Evolutionary conservation across 2,329 filamentous ascomycete species (phyloP), one percentile per base, ranked within the genome.

Genomic region (Alternaria ethzedia): DNA sequence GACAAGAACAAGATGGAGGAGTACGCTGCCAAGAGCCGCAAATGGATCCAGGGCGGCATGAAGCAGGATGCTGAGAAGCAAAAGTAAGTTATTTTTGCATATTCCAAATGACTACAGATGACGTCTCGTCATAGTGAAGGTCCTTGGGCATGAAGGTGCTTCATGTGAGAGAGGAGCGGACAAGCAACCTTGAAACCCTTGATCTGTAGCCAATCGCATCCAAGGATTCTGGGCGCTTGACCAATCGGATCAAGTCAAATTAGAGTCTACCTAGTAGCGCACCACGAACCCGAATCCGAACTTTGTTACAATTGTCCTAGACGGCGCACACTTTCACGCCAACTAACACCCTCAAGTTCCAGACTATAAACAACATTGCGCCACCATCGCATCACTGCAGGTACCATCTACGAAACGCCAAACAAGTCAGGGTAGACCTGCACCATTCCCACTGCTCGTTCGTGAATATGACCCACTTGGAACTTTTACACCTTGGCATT

Each of bases 21-120:
- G 69, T 76, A 84, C 69, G 89, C 77, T 6, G 84, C 80, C 28
- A 77, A 83, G 58, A 73, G 81, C n/a, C 83, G 83, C 60, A 79
- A 79, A 15, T 94, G 91, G 91, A 85, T 95, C 20, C 86, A 91
- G 79, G 75, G 83, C 47, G 86, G 89, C 2, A 93, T 92, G 90
- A 87, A 90, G 80, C 83, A 85, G 0, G 90, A 92, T 79, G 75
- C 75, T 8, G 69, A 73, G 60, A 78, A 77, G 63, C 63, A 67
- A 41, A 78, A 75, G 72, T 78, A 70, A 77, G 72, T 70, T 55
- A 21, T 21, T 52, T 52, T 41, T 41, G 30, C 49, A 30, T 28
- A 28, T 43, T 28, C 45, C 30, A 47, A 57, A 49, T 28, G 49
- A 21, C 30, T 6, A 23, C 20, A 21, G 5, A 26, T 10, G 45